Percentiles rank a stretch among this genome's conserved stretches.
Evolutionary conservation across 345 rosid genomes (phyloP).

Genomic region (Draba incana): DNA sequence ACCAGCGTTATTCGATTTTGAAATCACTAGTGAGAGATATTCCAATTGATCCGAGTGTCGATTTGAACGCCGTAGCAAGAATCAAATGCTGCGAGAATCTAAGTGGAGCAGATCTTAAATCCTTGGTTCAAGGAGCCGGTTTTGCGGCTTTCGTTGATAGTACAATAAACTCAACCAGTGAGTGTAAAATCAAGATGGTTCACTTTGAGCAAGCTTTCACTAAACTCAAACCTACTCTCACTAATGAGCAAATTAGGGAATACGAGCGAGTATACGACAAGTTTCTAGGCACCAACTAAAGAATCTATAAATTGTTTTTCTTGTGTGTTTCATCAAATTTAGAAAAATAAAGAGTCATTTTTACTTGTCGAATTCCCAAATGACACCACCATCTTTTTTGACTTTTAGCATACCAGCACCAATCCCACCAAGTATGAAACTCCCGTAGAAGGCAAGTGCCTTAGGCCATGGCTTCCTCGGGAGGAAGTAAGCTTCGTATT

Average conservation of each 20-base stretch:
- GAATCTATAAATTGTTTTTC: not conserved
- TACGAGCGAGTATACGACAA: not conserved
- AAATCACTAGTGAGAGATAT: conserved; percentile 60
- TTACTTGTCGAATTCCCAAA: conserved; percentile 46
- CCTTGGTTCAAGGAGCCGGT: not conserved
- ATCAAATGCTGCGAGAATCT: conserved; percentile 50
- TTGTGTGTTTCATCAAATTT: too few species aligned
- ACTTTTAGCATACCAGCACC: conserved; percentile 93
- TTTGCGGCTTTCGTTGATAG: not conserved
- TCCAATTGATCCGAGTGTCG: conserved; percentile 60
- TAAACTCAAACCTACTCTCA: conserved; percentile 1
- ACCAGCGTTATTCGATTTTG: conserved; percentile 66
- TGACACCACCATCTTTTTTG: conserved; percentile 50
- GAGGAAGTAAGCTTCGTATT: conserved; percentile 89
- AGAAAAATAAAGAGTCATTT: too few species aligned
- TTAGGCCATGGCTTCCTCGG: conserved; percentile 65
- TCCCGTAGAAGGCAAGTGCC: conserved; percentile 73
- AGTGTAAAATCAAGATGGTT: conserved; percentile 4
- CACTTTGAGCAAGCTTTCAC: conserved; percentile 10
- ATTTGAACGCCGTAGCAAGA: conserved; percentile 55
- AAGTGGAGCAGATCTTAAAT: conserved; percentile 71
- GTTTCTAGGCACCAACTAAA: not conserved
- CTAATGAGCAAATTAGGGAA: not conserved
- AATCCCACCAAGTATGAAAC: conserved; percentile 80
- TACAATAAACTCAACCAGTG: not conserved